phyloP scores from a whole-genome alignment of 306 rosid species.

The Prunus mongolica region DNA sequence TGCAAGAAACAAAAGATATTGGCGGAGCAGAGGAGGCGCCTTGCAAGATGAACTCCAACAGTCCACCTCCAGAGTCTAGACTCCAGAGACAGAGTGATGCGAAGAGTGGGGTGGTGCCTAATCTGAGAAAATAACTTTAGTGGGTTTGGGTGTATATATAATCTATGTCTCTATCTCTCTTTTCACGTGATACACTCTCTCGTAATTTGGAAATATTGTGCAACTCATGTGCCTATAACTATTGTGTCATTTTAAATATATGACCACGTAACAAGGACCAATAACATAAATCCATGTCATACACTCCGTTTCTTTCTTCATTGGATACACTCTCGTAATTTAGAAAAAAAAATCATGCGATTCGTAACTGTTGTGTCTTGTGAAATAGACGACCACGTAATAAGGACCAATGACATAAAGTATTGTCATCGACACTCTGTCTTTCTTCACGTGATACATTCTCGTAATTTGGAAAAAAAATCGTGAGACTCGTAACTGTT shows the following conservation, averaged over 20 bases:
- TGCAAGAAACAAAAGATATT: neutral
- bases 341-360: no score
- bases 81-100: neutral
- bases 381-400: neutral
- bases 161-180: neutral
- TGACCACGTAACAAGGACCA: neutral
- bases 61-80: neutral
- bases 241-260: neutral
- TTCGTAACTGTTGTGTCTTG: neutral
- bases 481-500: no score
- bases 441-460: no score
- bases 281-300: neutral
- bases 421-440: no score
- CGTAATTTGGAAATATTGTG: rapidly evolving
- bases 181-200: neutral
- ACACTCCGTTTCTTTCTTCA: neutral
- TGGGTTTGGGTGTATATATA: neutral
- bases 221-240: neutral
- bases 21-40: neutral
- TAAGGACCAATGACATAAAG: neutral
- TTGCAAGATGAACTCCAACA: neutral
- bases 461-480: no score
- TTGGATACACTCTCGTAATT: no score
- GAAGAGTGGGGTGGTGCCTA: neutral
- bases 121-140: neutral